Percentiles rank a stretch among this genome's conserved stretches.
These are phyloP conservation scores for Suhomyces xylopsoci DNA, from an alignment of 805 yeast species.

Conservation along the genomic window DNA sequence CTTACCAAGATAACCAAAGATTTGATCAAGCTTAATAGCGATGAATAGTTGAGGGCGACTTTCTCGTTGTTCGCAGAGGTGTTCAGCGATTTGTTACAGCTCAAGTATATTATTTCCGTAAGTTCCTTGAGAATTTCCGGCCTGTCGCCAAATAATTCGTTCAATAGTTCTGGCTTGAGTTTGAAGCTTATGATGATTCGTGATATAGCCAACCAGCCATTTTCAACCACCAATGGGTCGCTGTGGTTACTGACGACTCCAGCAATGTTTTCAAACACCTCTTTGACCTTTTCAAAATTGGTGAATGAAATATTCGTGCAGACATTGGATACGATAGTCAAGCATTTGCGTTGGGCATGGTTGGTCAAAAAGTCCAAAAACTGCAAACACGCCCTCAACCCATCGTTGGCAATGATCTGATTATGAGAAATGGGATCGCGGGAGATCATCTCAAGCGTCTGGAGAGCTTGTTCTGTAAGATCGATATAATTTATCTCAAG, in stretches of 20 bases:
- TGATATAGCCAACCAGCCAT: conserved; percentile 63
- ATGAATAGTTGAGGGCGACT: conserved; percentile 29
- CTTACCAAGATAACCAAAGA: conserved; percentile 46
- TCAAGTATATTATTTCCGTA: conserved; percentile 19
- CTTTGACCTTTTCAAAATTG: conserved; percentile 49
- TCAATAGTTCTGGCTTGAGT: conserved; percentile 41
- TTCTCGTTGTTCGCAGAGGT: conserved; percentile 13
- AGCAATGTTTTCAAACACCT: conserved; percentile 58
- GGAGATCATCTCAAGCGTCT: conserved; percentile 66
- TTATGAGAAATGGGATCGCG: conserved; percentile 47
- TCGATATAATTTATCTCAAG: conserved; percentile 81
- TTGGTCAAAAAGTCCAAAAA: conserved; percentile 85
- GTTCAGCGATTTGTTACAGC: conserved; percentile 25
- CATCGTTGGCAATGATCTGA: conserved; percentile 55
- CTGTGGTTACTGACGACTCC: conserved; percentile 51
- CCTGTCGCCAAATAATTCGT: conserved; percentile 33
- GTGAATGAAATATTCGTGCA: conserved; percentile 46
- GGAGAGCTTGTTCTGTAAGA: conserved; percentile 86
- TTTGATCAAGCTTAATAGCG: conserved; percentile 40
- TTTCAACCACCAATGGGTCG: conserved; percentile 61
- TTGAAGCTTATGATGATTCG: conserved; percentile 52
- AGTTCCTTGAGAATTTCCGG: conserved; percentile 20
- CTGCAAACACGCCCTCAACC: conserved; percentile 62
- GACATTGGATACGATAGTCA: conserved; percentile 68
- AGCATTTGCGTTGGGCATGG: conserved; percentile 83